These are phyloP conservation scores for Candida ipomoeae DNA, from an alignment of 805 yeast genomes.

Conservation along the genomic window DNA sequence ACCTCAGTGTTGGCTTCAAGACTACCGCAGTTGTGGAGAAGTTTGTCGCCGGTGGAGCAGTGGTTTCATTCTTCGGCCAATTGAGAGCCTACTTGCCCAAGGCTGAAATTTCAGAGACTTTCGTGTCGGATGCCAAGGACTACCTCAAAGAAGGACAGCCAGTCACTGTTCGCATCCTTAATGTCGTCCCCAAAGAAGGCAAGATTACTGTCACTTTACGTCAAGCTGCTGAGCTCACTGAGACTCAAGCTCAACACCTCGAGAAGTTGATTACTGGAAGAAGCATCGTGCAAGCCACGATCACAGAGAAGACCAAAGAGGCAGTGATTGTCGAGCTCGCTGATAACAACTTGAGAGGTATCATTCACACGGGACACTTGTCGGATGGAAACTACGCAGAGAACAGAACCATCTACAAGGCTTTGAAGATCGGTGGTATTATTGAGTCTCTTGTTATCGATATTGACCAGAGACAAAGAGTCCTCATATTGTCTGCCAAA, in stretches of 20 bases:
- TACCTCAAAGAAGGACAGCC: slow-evolving; percentile 83
- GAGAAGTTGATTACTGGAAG: slow-evolving; percentile 54
- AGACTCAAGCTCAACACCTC: slow-evolving; percentile 44
- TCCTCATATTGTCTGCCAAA: slow-evolving; percentile 63
- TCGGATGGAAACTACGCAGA: slow-evolving; percentile 75
- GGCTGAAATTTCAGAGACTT: slow-evolving; percentile 85
- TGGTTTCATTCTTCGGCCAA: slow-evolving; percentile 78
- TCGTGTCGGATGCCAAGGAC: slow-evolving; percentile 71
- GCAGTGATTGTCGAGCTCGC: slow-evolving; percentile 61
- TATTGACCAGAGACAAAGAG: slow-evolving; percentile 56
- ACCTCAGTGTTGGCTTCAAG: slow-evolving; percentile 42
- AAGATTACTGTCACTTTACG: slow-evolving; percentile 72
- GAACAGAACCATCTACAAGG: slow-evolving; percentile 61
- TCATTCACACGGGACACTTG: slow-evolving; percentile 68
- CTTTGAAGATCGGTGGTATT: slow-evolving; percentile 56
- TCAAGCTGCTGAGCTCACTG: slow-evolving; percentile 51
- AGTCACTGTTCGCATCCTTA: slow-evolving; percentile 60
- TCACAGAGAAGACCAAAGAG: slow-evolving; percentile 75
- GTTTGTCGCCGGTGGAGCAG: slow-evolving; percentile 72
- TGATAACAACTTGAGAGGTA: slow-evolving; percentile 55
- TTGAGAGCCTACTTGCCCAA: slow-evolving; percentile 79
- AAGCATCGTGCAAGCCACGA: slow-evolving; percentile 52
- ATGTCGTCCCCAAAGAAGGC: slow-evolving; percentile 48
- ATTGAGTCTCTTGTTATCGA: slow-evolving; percentile 64
- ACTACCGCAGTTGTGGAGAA: slow-evolving; percentile 72